Evolutionary conservation across 2,329 filamentous ascomycete species (phyloP), one percentile per base, ranked within the genome.

Genomic region (Gnomoniopsis smithogilvyi): DNA sequence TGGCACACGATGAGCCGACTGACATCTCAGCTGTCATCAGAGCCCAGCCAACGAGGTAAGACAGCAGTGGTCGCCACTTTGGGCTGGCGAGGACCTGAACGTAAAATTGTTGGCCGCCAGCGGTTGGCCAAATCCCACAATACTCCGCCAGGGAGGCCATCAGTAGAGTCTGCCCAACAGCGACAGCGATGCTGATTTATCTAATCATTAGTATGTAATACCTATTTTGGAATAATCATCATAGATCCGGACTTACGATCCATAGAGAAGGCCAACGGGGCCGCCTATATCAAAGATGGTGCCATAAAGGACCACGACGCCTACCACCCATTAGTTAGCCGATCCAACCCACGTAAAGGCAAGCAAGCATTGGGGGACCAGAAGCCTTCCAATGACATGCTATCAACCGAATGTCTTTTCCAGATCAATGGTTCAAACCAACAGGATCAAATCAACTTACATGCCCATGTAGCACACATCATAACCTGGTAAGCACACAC

Each of bases 101-200:
- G 33, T 51, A 51, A 33, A 38, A 51, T 33, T 51, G 49, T 22
- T 51, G 49, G 10, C 49, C 49, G 12, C 49, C 49, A 14, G 49
- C 49, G 34, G 49, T 51, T 17, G 49, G 49, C 49, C 49, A 51
- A 34, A 51, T 51, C 33, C 49, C 49, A n/a, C 49, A 51, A 15
- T 51, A 51, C 34, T 51, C 49, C 17, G 49, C 49, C 49, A 51
- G 49, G 6, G 49, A 51, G 49, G 49, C 49, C 49, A 51, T 51
- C 26, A 51, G 30, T 30, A 51, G 49, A 22, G 49, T 51, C 19
- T 51, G 49, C 19, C 49, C 49, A 3, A 51, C 19, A 15, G 49
- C 49, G 14, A 51, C 49, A 19, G 49, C 49, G 49, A 51, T 51
- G 15, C 49, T 51, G 10, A 22, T 11, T 26, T 43, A 15, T 17